Evolutionary conservation across 2,329 filamentous ascomycete species (phyloP), one percentile per base, ranked within the genome.

Genomic region (Eutypella sp.): DNA sequence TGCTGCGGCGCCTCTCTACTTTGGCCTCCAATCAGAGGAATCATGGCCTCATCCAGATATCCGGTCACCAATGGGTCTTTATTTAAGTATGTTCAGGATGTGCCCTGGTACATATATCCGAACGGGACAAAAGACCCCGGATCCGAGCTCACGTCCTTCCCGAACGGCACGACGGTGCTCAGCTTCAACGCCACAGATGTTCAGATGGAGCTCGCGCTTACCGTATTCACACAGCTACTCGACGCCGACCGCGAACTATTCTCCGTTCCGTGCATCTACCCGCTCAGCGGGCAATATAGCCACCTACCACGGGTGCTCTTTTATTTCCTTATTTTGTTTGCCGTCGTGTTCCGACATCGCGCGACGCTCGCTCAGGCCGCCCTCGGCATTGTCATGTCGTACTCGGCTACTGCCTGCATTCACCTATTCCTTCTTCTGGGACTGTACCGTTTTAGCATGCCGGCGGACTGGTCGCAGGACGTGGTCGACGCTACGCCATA

Each of bases 371-470:
- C 39, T 7, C 13, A 41, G 13, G 39, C 39, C 18, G 39, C 39
- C 23, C 39, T 41, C 19, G 39, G 39, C 23, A 24, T 27, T 15
- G 39, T 41, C 4, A 41, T 41, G 39, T 41, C 39, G 15, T 41
- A 41, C 18, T 41, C 39, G 18, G 39, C 39, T 7, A 41, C 39
- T 11, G 39, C 39, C n/a, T 41, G 22, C 15, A 27, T 41, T 5
- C 39, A 41, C 15, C 39, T 41, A 4, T 41, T 41, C 11, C 22
- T 41, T 9, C 18, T 41, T 5, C 20, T 41, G 7, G 39, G 39
- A 8, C 16, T n/a, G 16, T 27, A 41, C 39, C 10, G 11, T 9
- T 41, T 41, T 27, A 22, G 38, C 16, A n/a, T 40, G 13, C 39
- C 15, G 20, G 15, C 4, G 3, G 15, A 5, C 22, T 4, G 8